Percentiles rank a stretch among this genome's conserved stretches.
These are phyloP conservation scores for Boletellus ananas DNA, from an alignment of 768 basidiomycete genomes.

Conservation along the genomic window DNA sequence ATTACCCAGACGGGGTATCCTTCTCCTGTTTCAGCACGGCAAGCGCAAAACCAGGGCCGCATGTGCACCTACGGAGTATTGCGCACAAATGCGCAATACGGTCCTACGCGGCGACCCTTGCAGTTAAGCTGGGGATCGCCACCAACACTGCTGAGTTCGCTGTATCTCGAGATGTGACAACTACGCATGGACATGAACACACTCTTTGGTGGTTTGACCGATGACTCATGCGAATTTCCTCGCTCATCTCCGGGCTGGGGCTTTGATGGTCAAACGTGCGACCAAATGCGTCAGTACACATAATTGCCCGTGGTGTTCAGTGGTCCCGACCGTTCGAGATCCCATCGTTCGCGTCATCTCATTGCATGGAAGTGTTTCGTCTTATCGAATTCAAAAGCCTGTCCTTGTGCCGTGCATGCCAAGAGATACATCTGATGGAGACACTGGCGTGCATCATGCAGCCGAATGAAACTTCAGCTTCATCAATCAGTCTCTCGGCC, in stretches of 20 bases:
- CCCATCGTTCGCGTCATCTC: neutral
- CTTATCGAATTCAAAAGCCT: neutral
- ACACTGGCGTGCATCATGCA: neutral
- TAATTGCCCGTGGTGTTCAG: neutral
- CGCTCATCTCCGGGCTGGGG: constrained; percentile 7
- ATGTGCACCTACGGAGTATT: neutral
- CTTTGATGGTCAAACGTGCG: constrained; percentile 3
- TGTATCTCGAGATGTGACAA: neutral
- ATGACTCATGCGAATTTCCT: neutral
- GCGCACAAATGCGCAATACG: neutral
- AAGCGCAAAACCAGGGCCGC: neutral
- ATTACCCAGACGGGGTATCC: neutral
- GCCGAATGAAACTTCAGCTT: neutral
- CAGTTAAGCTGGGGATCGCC: constrained; percentile 3
- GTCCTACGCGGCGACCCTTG: neutral
- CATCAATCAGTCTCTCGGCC: neutral
- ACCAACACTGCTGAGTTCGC: neutral
- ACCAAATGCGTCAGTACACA: neutral
- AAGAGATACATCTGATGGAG: neutral
- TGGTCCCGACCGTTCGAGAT: constrained; percentile 7
- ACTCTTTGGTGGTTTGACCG: too few species aligned
- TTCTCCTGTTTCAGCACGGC: neutral
- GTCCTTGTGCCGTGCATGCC: neutral
- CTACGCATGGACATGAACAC: neutral
- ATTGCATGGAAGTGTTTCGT: neutral